Percentiles rank a stretch among this genome's conserved stretches.
These are phyloP conservation scores for Lagerstroemia speciosa DNA, from an alignment of 345 rosid genomes.

Conservation along the genomic window DNA sequence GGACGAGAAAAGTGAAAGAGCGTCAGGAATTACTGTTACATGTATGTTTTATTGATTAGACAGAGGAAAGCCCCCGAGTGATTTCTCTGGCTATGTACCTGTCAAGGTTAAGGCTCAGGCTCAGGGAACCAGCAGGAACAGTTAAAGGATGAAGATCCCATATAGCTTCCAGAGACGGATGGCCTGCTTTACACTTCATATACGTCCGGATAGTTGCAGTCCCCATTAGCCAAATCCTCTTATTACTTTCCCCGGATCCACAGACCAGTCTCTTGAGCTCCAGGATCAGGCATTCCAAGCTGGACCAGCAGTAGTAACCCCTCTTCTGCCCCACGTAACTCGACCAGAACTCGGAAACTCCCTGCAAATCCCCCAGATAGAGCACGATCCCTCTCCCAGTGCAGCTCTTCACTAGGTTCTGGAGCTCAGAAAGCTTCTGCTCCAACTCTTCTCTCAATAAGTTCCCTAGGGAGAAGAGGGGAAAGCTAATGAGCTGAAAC, in stretches of 20 bases:
- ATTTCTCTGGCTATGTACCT: constrained; percentile 20
- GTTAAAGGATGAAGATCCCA: constrained; percentile 56
- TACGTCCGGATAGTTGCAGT: constrained; percentile 42
- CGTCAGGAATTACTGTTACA: neutral
- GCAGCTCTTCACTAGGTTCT: constrained; percentile 35
- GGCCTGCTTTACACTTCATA: constrained; percentile 49
- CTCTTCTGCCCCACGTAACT: constrained; percentile 37
- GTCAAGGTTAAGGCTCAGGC: constrained; percentile 49
- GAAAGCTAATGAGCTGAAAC: constrained; percentile 39
- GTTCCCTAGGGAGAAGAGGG: constrained; percentile 35
- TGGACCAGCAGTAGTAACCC: constrained; percentile 19
- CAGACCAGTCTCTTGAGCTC: constrained; percentile 41
- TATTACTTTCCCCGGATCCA: constrained; percentile 27
- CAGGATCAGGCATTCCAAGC: constrained; percentile 39
- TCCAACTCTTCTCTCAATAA: constrained; percentile 45
- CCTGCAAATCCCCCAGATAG: constrained; percentile 57
- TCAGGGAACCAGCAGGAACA: constrained; percentile 42
- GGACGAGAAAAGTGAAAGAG: constrained; percentile 13
- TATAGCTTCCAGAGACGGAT: constrained; percentile 44
- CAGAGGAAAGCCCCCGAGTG: too few species aligned
- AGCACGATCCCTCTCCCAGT: constrained; percentile 37
- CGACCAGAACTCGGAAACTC: constrained; percentile 53
- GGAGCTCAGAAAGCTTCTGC: constrained; percentile 43
- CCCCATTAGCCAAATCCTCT: constrained; percentile 43
- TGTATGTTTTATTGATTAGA: neutral